These are phyloP conservation scores for Kodamaea anthophila DNA, from an alignment of 1,139 yeast genomes.

Conservation along the genomic window DNA sequence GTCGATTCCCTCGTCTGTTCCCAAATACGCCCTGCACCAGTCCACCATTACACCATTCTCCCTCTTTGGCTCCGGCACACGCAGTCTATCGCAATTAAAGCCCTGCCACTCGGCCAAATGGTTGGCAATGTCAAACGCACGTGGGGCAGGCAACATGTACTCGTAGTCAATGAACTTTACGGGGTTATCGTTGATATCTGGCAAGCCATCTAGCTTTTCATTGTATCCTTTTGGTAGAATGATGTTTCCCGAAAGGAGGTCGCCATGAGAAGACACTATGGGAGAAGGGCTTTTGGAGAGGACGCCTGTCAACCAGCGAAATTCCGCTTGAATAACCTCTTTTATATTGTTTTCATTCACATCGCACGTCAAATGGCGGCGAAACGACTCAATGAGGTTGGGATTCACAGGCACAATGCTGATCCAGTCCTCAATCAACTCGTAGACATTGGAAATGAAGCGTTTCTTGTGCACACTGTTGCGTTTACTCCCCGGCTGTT, in stretches of 20 bases:
- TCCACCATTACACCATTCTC: slow-evolving; percentile 40
- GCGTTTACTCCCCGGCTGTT: slow-evolving; percentile 9
- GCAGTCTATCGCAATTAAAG: slow-evolving; percentile 57
- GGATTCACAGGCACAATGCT: slow-evolving; percentile 48
- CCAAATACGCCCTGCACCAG: slow-evolving; percentile 51
- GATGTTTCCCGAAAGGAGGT: slow-evolving; percentile 66
- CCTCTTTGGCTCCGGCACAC: slow-evolving; percentile 49
- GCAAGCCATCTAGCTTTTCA: slow-evolving; percentile 15
- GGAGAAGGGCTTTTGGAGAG: slow-evolving; percentile 43
- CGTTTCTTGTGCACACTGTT: slow-evolving; percentile 18
- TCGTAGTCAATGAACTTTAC: slow-evolving; percentile 74
- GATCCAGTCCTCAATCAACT: slow-evolving; percentile 57
- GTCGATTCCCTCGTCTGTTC: slow-evolving; percentile 23
- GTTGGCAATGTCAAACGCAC: slow-evolving; percentile 81
- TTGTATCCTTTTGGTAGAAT: slow-evolving; percentile 46
- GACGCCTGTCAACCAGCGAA: slow-evolving; percentile 46
- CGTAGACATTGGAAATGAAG: slow-evolving; percentile 50
- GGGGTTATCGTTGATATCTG: slow-evolving; percentile 33
- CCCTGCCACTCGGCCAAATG: slow-evolving; percentile 90
- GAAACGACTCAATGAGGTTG: slow-evolving; percentile 37
- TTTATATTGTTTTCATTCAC: slow-evolving; percentile 28
- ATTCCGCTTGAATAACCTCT: slow-evolving; percentile 41
- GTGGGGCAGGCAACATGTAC: slow-evolving; percentile 72
- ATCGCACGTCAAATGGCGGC: slow-evolving; percentile 21
- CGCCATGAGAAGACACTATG: slow-evolving; percentile 63